Evolutionary conservation across 192 early-diverging fungal genomes (phyloP), one percentile per base, ranked within the genome.

Genomic region (Paraglomus brasilianum): DNA sequence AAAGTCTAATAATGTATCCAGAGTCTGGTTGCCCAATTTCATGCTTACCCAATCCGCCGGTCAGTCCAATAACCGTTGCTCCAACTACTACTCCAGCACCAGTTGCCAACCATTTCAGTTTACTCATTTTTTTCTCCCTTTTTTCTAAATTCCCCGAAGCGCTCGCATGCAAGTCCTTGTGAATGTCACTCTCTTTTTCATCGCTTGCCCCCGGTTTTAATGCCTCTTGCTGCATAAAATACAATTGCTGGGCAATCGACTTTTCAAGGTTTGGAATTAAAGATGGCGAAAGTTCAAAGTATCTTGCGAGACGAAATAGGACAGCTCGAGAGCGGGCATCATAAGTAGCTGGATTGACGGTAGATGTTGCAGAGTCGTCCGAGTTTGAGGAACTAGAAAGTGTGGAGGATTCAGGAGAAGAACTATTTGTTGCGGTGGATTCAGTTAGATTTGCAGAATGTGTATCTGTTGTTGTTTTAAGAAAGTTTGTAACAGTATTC

Each of bases 31-130:
- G n/a, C n/a, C n/a, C n/a, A n/a, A 39, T 10, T 1, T 49, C 45
- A 11, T 68, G 5, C 30, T 71, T 71, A 73, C 80, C 67, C 42
- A 80, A 36, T 44, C 78, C 78, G 14, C 78, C 78, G 11, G 78
- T 80, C 44, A 80, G 45, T 11, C 78, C 85, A 66, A 86, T 86
- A 1, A 83, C 75, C 24, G 85, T 81, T 11, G 80, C 85, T 22
- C 85, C 85, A 24, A 77, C 85, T 30, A 79, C 74, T 7, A 83
- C 77, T 41, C 78, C 79, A 47, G 77, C 78, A 19, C 83, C 83
- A 8, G 83, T 84, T 11, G 81, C 81, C 5, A 84, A 22, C 77
- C 83, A 86, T 50, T 73, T 69, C 74, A 74, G 79, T 17, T 70
- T 74, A 57, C 77, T 79, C 48, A 83, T 84, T 44, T 78, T 81